Percentiles rank a stretch among this genome's conserved stretches.
phyloP scores from a whole-genome alignment of 305 asterid species.

The Solanum hybrid region DNA sequence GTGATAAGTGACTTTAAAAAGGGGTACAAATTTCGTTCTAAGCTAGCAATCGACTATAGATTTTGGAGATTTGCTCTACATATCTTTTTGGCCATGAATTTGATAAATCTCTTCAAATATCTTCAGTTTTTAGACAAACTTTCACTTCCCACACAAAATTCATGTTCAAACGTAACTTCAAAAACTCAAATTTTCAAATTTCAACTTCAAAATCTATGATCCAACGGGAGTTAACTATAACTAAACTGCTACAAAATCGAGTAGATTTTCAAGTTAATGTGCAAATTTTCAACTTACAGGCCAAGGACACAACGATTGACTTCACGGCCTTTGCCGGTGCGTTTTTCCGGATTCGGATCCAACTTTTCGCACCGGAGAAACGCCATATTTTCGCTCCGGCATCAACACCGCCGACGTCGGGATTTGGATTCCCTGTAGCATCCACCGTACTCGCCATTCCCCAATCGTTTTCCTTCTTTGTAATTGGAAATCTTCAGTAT shows the following conservation, averaged over 20 bases:
- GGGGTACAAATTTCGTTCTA: background rate
- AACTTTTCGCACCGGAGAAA: constrained; percentile 30
- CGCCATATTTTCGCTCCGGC: constrained; percentile 24
- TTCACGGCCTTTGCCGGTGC: constrained; percentile 26
- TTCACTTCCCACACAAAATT: background rate
- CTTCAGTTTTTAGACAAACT: background rate
- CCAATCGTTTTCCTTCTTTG: background rate
- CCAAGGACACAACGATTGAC: constrained; percentile 28
- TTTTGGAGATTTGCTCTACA: background rate
- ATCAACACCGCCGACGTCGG: constrained; percentile 13
- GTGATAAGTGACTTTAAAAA: background rate
- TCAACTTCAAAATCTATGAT: background rate
- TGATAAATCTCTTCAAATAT: background rate
- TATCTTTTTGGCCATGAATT: background rate
- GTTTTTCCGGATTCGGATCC: constrained; percentile 34
- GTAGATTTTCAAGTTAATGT: background rate
- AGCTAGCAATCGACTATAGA: background rate
- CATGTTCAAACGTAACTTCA: background rate
- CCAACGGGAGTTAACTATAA: background rate
- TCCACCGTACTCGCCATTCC: constrained; percentile 11
- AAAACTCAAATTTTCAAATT: background rate
- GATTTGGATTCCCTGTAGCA: constrained; percentile 13
- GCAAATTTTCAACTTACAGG: constrained; percentile 18
- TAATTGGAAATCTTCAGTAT: background rate
- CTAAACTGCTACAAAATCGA: background rate